A percentile compares a stretch with the other conserved stretches of the same genome.
Conservation (phyloP, 257 asterid species). For the Solanum bulbocastanum region DNA sequence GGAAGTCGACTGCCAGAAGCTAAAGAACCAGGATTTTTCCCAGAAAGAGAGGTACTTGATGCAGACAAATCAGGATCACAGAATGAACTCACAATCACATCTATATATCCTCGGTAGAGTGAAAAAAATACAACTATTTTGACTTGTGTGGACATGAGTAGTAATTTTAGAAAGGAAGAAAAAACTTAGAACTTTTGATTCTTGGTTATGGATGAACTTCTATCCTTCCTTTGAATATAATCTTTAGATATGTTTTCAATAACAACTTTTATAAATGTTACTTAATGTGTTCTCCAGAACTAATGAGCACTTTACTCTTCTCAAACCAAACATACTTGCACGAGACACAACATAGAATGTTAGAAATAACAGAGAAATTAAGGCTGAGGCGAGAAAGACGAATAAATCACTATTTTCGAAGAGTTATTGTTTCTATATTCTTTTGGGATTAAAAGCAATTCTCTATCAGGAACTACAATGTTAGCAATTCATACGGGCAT, state of each 20-base stretch:
- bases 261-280: not conserved
- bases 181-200: not conserved
- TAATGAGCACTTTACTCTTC: not conserved
- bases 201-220: not conserved
- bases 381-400: not conserved
- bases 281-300: not conserved
- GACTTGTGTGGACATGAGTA: not conserved
- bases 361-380: not conserved
- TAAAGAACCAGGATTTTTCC: not conserved
- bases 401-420: not conserved
- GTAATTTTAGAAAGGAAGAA: not conserved
- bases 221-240: not conserved
- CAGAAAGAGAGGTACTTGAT: not conserved
- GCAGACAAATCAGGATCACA: not conserved
- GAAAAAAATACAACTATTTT: not conserved
- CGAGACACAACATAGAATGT: not conserved
- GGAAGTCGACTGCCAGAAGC: not conserved
- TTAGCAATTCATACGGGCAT: too few relatives aligned
- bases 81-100: not conserved
- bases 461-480: too few relatives aligned
- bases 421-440: not conserved
- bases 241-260: not conserved
- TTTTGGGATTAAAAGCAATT: not conserved
- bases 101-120: not conserved
- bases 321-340: not conserved